These are phyloP conservation scores for Saksenaea vasiformis DNA, from an alignment of 371 early-diverging fungal genomes.

Conservation along the genomic window DNA sequence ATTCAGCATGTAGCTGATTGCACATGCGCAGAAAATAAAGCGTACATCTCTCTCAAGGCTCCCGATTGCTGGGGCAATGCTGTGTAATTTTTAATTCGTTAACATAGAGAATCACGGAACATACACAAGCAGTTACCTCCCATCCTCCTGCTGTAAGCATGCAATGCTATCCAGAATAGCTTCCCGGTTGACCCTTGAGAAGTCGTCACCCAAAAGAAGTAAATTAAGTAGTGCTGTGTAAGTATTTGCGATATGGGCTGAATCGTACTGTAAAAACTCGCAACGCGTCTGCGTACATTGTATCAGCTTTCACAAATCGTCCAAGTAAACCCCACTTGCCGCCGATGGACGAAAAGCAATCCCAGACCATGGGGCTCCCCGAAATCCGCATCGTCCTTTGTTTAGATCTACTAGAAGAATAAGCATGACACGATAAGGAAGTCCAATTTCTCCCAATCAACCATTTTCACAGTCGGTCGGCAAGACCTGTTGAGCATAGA, in stretches of 20 bases:
- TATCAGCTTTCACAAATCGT: neutral
- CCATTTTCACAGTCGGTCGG: conserved; percentile 28
- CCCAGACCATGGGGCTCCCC: conserved; percentile 72
- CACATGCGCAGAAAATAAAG: conserved; percentile 90
- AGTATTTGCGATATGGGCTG: conserved; percentile 86
- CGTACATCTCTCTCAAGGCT: conserved; percentile 85
- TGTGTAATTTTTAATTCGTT: conserved; percentile 16
- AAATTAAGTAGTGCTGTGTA: conserved; percentile 87
- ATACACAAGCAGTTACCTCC: conserved; percentile 55
- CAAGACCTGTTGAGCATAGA: conserved; percentile 89
- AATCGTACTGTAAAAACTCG: conserved; percentile 49
- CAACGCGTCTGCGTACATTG: conserved; percentile 20
- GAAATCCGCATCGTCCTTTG: conserved; percentile 60
- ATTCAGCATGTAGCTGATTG: conserved; percentile 77
- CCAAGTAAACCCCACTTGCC: conserved; percentile 27
- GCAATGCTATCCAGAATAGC: conserved; percentile 64
- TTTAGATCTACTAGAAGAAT: conserved; percentile 24
- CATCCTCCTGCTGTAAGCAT: conserved; percentile 72
- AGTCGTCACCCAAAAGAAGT: conserved; percentile 87
- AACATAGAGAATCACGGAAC: conserved; percentile 10
- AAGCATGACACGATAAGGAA: neutral
- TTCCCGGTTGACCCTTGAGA: conserved; percentile 75
- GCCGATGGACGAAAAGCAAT: conserved; percentile 49
- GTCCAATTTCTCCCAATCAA: neutral
- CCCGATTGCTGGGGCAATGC: conserved; percentile 67